phyloP scores from a whole-genome alignment of 2,329 filamentous ascomycete species.

The Xylariaceae sp. region DNA sequence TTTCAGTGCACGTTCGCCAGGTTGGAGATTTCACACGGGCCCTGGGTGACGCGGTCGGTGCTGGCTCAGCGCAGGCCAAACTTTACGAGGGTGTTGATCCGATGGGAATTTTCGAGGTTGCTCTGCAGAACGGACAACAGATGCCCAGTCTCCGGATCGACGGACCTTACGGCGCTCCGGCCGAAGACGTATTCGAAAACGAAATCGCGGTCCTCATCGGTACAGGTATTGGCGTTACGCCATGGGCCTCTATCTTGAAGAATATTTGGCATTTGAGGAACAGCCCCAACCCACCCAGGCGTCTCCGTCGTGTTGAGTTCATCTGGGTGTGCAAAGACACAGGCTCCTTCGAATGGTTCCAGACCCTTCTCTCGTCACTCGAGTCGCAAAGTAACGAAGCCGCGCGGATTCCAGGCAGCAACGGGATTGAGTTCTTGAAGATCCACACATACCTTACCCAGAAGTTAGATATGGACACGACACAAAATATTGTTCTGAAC shows the following conservation, averaged over 20 bases:
- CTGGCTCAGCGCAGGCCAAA: conserved; percentile 82
- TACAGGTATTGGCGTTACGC: conserved; percentile 85
- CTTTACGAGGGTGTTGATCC: conserved; percentile 90
- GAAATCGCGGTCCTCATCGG: conserved; percentile 85
- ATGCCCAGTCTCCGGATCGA: conserved; percentile 92
- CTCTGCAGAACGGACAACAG: conserved; percentile 85
- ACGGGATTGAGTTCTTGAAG: conserved; percentile 82
- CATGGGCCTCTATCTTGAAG: conserved; percentile 87
- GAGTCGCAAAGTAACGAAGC: conserved; percentile 80
- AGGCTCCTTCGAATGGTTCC: conserved; percentile 97
- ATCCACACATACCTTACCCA: conserved; percentile 99
- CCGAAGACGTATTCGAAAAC: conserved; percentile 95
- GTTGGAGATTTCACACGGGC: conserved; percentile 93
- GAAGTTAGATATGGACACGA: conserved; percentile 85
- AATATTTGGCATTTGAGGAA: conserved; percentile 98
- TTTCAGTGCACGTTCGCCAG: conserved; percentile 92
- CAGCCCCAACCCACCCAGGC: conserved; percentile 82
- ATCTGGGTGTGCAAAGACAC: conserved; percentile 99
- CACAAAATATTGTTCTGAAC: conserved; percentile 96
- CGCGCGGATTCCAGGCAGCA: conserved; percentile 67
- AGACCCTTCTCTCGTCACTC: conserved; percentile 86
- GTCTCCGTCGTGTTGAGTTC: conserved; percentile 93
- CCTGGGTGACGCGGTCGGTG: conserved; percentile 95
- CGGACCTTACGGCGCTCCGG: conserved; percentile 93
- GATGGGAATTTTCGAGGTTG: conserved; percentile 97